Base-by-base conservation (phyloP, 2,329 filamentous ascomycete genomes). In the Epichloe bromicola region DNA sequence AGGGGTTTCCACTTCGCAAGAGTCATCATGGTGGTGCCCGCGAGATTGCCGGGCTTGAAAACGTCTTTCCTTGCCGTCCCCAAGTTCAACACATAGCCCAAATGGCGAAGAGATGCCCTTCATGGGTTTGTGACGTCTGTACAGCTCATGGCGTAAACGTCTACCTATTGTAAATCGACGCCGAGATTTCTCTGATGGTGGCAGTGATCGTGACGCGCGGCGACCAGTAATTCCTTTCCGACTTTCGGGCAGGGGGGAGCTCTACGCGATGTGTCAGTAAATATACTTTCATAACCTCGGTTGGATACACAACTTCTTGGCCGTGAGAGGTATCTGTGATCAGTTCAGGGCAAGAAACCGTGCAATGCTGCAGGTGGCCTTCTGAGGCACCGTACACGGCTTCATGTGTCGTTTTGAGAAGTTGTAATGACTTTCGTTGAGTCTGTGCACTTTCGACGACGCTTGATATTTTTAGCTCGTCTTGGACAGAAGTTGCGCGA, bases 31-130 rank as follows among this genome's bases (percentile, higher is more conserved):
- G 6, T 57, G 54, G 6, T 52, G 55, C 20, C 57, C 54, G 6
- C 57, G 60, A 19, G 63, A 60, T 26, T 65, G 62, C 23, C 61
- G 60, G 33, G 63, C 64, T 47, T 56, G 59, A 34, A 61, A 56
- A 48, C 65, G 60, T 26, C 65, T 58, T 47, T 63, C 58, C 50
- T 57, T 63, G 19, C 62, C 59, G 33, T 60, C 58, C 46, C 53
- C 58, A 20, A 58, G 53, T 36, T 33, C 55, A 51, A 53, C 30
- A 30, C 14, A n/a, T 14, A 48, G n/a, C 10, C 20, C 23, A 36
- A 23, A 46, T 6, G n/a, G 20, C 20, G 39, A 43, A 5, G 34
- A 43, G 39, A 34, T 40, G 11, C 37, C 14, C 43, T 20, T 45
- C 30, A 15, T 51, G 41, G 26, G 53, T 51, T 4, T 48, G 42